phyloP scores from a whole-genome alignment of 192 early-diverging fungal genomes.

The Backusella psychrophila region DNA sequence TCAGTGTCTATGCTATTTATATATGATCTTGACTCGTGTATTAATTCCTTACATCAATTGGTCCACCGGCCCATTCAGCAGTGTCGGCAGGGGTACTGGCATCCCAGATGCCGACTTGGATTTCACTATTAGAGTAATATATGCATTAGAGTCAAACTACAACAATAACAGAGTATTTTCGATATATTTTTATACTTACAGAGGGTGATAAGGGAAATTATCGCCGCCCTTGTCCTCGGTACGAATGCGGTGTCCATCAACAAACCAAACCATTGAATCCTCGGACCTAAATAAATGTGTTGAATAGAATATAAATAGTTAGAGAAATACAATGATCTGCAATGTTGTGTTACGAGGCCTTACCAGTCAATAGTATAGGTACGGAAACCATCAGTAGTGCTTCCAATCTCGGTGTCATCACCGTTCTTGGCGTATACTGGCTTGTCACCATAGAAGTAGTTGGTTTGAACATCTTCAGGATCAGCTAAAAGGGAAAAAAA shows the following conservation, averaged over 20 bases:
- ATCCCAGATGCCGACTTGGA: constrained; percentile 48
- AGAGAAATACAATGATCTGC: not conserved
- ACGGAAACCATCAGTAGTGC: constrained; percentile 27
- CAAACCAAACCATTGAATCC: constrained; percentile 34
- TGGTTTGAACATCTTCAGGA: constrained; percentile 36
- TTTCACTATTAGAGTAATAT: not conserved
- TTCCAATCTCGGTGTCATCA: not conserved
- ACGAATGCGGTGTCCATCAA: constrained; percentile 38
- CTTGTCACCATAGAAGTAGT: constrained; percentile 35
- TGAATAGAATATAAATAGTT: not conserved
- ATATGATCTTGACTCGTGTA: not conserved
- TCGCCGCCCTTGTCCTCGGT: not conserved
- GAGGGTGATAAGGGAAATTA: constrained; percentile 25
- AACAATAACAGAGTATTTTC: constrained; percentile 8
- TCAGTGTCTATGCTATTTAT: not conserved
- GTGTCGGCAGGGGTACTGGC: constrained; percentile 8
- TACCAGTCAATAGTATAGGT: constrained; percentile 42
- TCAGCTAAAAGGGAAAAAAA: constrained; percentile 17
- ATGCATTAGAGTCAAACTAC: constrained; percentile 21
- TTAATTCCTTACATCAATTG: constrained; percentile 21
- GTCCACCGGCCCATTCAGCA: constrained; percentile 27
- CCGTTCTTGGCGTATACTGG: constrained; percentile 16
- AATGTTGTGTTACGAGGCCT: not conserved
- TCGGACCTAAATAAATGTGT: not conserved
- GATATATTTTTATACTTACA: constrained; percentile 3